Percentiles rank a stretch among this genome's conserved stretches.
phyloP scores from a whole-genome alignment of 345 rosid species.

The Mercurialis annua region DNA sequence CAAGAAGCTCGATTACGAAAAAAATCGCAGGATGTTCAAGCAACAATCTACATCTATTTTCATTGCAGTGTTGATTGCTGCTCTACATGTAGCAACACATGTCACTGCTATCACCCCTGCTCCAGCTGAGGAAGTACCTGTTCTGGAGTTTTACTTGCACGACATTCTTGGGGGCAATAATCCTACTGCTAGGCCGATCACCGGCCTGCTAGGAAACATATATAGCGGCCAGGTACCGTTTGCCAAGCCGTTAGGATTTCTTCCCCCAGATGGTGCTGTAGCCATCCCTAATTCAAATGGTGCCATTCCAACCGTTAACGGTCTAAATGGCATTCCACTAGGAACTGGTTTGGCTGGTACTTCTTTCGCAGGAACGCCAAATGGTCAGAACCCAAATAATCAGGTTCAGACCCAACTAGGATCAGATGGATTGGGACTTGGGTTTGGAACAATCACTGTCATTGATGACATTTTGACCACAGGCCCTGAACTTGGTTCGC shows the following conservation, averaged over 20 bases:
- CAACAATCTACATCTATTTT: slow-evolving; percentile 31
- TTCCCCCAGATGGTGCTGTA: slow-evolving; percentile 59
- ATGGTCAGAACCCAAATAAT: slow-evolving; percentile 43
- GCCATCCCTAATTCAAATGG: slow-evolving; percentile 90
- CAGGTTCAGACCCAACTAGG: slow-evolving; percentile 70
- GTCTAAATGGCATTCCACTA: slow-evolving; percentile 74
- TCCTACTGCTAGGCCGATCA: slow-evolving; percentile 85
- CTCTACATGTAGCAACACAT: slow-evolving; percentile 14
- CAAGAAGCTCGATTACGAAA: neutral
- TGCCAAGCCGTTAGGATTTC: slow-evolving; percentile 75
- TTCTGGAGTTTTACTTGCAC: slow-evolving; percentile 82
- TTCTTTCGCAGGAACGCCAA: slow-evolving; percentile 39
- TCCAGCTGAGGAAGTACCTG: slow-evolving; percentile 38
- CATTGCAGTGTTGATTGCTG: slow-evolving; percentile 28
- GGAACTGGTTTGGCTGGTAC: slow-evolving; percentile 93
- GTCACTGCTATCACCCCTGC: slow-evolving; percentile 44
- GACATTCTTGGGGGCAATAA: slow-evolving; percentile 88
- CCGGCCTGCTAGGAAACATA: slow-evolving; percentile 91
- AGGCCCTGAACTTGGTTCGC: slow-evolving; percentile 78
- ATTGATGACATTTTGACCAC: slow-evolving; percentile 73
- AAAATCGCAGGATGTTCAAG: slow-evolving; percentile 39
- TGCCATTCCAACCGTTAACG: slow-evolving; percentile 76
- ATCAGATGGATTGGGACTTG: slow-evolving; percentile 77
- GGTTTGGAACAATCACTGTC: slow-evolving; percentile 87
- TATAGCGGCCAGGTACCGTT: slow-evolving; percentile 93